Evolutionary conservation across 495 filamentous ascomycete species (phyloP), one percentile per base, ranked within the genome.

Genomic region (Xylaria intraflava): DNA sequence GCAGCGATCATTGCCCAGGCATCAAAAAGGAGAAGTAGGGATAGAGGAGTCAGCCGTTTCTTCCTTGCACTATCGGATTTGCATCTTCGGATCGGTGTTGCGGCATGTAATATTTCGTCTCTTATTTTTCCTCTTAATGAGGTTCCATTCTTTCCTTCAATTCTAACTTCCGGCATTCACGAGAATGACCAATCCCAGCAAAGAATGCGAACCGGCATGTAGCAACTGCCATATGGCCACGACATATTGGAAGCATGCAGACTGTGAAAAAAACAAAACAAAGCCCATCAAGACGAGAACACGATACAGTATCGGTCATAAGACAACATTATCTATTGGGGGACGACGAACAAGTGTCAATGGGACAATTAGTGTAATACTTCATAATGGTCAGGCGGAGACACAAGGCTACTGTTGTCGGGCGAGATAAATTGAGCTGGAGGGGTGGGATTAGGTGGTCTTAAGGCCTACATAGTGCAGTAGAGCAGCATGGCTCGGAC

Each of bases 1-100:
- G 67, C 41, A 73, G 62, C 38, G 65, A 66, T 40, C 61, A 62
- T 64, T 59, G 63, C 54, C 53, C 58, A 55, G 55, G 60, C 56
- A 62, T 66, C 46, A 66, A 66, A 66, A 66, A 62, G 24, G 64
- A 66, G 61, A 66, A 60, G 57, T 55, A 45, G 40, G 38, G 24
- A 56, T 44, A 56, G 53, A 49, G 46, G 47, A 58, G 56, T 48
- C 58, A 38, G 29, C 38, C 23, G 31, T 41, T 46, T 45, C 45
- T 49, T 53, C 39, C 48, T 61, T 60, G 41, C 24, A 42, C 38
- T 49, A 42, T 53, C 42, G 35, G 48, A 43, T 64, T n/a, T 64
- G 61, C 61, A 47, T 62, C 47, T 60, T 46, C 38, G 56, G 56
- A 56, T 58, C 54, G 61, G 64, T 51, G 56, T 56, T 46, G 46